phyloP scores from a whole-genome alignment of 2,329 filamentous ascomycete genomes.

The Fusarium sp. region DNA sequence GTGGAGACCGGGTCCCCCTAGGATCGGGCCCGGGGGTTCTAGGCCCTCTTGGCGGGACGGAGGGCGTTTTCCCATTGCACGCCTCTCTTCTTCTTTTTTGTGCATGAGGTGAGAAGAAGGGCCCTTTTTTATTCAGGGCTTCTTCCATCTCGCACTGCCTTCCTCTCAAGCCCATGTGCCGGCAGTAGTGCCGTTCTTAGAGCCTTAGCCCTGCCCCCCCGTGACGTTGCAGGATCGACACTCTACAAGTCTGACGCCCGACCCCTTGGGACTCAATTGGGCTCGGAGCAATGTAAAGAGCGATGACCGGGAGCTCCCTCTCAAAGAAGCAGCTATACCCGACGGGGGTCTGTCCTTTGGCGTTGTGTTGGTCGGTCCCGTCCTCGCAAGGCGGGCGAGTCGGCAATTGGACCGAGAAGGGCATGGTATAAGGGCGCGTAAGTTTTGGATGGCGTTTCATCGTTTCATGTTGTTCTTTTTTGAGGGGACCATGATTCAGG shows the following conservation, averaged over 20 bases:
- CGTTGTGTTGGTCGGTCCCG: background rate
- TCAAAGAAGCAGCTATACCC: constrained; percentile 1
- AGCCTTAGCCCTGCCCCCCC: background rate
- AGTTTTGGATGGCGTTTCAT: constrained; percentile 37
- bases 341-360: background rate
- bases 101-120: background rate
- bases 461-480: constrained; percentile 24
- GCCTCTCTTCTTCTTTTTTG: background rate
- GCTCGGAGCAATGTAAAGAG: constrained; percentile 3
- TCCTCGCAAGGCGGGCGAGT: constrained; percentile 17
- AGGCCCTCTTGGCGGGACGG: constrained; percentile 32
- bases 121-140: background rate
- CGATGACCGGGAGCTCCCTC: background rate
- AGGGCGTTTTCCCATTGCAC: background rate
- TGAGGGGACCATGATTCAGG: constrained; percentile 1
- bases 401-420: constrained; percentile 22
- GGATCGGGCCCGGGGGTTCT: constrained; percentile 28
- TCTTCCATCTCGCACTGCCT: background rate
- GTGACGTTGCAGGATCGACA: constrained; percentile 29
- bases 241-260: constrained; percentile 1
- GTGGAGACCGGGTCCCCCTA: constrained; percentile 8
- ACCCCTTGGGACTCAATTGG: constrained; percentile 27
- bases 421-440: constrained; percentile 26
- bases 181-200: constrained; percentile 29
- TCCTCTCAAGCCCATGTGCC: constrained; percentile 13